Evolutionary conservation across 1,284 basidiomycete genomes (phyloP).

Genomic region (Rhodotorula sp.): DNA sequence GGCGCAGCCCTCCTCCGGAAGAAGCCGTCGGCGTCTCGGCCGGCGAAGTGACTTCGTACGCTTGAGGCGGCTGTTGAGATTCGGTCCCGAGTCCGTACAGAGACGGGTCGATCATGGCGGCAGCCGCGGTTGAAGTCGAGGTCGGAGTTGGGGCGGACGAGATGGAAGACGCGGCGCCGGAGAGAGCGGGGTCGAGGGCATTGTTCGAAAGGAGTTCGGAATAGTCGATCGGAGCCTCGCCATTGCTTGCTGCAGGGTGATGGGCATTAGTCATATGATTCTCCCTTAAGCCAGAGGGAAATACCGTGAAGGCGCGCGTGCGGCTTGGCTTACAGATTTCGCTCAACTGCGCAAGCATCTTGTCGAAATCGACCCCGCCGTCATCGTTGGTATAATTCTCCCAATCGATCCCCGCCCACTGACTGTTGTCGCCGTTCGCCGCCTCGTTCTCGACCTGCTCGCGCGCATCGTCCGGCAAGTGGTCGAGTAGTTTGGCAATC

Average conservation of each 20-base stretch:
- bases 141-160: background rate
- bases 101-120: conserved; percentile 1
- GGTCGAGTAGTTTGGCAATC: conserved; percentile 31
- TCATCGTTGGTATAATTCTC: conserved; percentile 3
- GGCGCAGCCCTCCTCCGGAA: too few relatives aligned
- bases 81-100: conserved; percentile 9
- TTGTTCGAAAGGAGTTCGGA: conserved; percentile 17
- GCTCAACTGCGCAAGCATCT: conserved; percentile 35
- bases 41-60: conserved; percentile 21
- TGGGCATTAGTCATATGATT: background rate
- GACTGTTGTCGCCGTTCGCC: background rate
- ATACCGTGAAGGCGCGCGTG: too few relatives aligned
- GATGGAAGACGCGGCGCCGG: background rate
- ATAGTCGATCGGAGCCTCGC: conserved; percentile 17
- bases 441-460: conserved; percentile 24
- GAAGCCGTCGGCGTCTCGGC: background rate
- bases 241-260: too few relatives aligned
- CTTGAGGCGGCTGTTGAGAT: background rate
- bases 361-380: conserved; percentile 35
- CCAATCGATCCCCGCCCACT: conserved; percentile 20
- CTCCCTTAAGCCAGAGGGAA: background rate
- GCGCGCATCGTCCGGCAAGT: conserved; percentile 31
- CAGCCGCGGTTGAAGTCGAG: background rate
- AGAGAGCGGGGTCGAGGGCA: conserved; percentile 2
- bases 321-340: conserved; percentile 21